A percentile compares a stretch with the other conserved stretches of the same genome.
Conservation (phyloP, 306 rosid species). For the Astragalus glycyphyllos region DNA sequence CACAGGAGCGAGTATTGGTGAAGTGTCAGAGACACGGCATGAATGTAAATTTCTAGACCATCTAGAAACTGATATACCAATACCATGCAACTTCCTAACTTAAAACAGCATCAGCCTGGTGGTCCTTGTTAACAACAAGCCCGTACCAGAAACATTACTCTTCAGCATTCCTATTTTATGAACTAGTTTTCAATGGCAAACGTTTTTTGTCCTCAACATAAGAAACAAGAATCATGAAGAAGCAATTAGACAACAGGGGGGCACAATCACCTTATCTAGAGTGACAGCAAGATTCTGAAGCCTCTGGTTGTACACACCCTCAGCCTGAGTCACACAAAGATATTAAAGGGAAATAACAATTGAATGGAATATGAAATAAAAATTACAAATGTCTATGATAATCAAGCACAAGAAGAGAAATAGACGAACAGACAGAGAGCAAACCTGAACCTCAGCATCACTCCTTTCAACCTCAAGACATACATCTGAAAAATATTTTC, state of each 20-base stretch:
- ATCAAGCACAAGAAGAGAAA: constrained; percentile 7
- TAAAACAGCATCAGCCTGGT: constrained; percentile 7
- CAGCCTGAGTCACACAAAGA: constrained; percentile 71
- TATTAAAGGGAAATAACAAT: not conserved
- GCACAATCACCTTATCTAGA: constrained; percentile 85
- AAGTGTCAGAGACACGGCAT: constrained; percentile 27
- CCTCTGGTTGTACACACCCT: constrained; percentile 99
- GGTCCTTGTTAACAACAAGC: constrained; percentile 16
- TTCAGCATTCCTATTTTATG: constrained; percentile 26
- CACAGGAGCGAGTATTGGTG: not conserved
- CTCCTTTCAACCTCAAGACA: constrained; percentile 91
- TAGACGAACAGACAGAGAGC: constrained; percentile 26
- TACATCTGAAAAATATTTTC: constrained; percentile 88
- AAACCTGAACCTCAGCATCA: constrained; percentile 97
- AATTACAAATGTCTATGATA: constrained; percentile 15
- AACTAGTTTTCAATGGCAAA: not conserved
- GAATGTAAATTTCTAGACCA: constrained; percentile 24
- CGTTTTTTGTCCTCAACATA: not conserved
- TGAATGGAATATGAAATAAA: constrained; percentile 21
- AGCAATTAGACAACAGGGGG: constrained; percentile 11
- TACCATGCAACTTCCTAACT: constrained; percentile 18
- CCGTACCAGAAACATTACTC: not conserved
- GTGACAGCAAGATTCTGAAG: constrained; percentile 99
- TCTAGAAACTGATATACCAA: constrained; percentile 24
- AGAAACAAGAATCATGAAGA: constrained; percentile 19